These are phyloP conservation scores for Ensete glaucum DNA, from an alignment of 176 grass and related monocot species.

Conservation along the genomic window DNA sequence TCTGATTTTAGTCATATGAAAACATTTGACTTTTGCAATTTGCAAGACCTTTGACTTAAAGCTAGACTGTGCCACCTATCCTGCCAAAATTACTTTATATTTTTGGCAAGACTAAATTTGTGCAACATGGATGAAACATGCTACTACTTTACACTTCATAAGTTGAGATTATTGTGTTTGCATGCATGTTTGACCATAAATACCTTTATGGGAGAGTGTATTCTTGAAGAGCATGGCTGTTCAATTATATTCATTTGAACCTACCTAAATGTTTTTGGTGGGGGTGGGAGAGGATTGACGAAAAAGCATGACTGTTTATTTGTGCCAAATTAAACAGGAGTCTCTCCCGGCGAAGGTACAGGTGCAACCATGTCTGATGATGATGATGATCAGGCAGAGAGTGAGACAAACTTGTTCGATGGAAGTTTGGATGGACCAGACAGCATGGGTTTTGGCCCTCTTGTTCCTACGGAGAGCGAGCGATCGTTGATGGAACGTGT, in stretches of 20 bases:
- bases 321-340: conserved; percentile 33
- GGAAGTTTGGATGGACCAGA: conserved; percentile 57
- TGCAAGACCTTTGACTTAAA: too few relatives aligned
- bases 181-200: too few relatives aligned
- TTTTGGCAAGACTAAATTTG: too few relatives aligned
- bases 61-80: too few relatives aligned
- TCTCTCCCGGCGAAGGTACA: conserved; percentile 87
- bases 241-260: background rate
- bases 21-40: too few relatives aligned
- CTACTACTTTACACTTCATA: too few relatives aligned
- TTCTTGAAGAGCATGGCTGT: too few relatives aligned
- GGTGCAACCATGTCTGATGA: conserved; percentile 98
- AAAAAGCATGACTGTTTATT: background rate
- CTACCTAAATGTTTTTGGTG: background rate
- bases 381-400: conserved; percentile 82
- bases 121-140: too few relatives aligned
- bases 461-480: conserved; percentile 87
- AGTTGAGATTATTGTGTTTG: too few relatives aligned
- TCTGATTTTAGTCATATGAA: too few relatives aligned
- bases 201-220: too few relatives aligned
- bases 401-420: conserved; percentile 71
- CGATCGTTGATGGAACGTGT: conserved; percentile 94
- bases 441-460: conserved; percentile 84
- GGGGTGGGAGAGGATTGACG: background rate
- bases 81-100: too few relatives aligned